Percentiles rank a stretch among this genome's conserved stretches.
These are phyloP conservation scores for Aspergillus texensis DNA, from an alignment of 2,329 filamentous ascomycete species.

Conservation along the genomic window DNA sequence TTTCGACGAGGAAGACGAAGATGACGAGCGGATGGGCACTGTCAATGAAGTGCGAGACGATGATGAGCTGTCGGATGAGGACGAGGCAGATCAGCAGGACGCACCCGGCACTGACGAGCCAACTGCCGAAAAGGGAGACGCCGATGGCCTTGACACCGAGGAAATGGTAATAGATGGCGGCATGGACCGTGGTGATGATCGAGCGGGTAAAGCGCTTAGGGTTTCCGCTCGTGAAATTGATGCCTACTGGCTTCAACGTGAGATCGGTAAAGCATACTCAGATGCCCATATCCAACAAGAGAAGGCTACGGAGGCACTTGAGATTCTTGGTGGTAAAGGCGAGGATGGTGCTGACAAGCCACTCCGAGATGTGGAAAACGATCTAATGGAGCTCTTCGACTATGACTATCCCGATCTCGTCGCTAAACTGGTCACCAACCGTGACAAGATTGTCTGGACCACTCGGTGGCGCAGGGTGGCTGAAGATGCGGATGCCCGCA, in stretches of 20 bases:
- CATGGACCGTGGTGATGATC: conserved; percentile 45
- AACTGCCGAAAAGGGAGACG: conserved; percentile 37
- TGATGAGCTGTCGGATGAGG: conserved; percentile 76
- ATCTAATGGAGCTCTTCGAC: conserved; percentile 97
- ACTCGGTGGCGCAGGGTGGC: conserved; percentile 83
- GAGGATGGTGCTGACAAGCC: conserved; percentile 78
- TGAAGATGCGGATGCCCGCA: conserved; percentile 71
- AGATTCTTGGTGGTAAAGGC: conserved; percentile 76
- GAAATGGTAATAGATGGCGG: conserved; percentile 83
- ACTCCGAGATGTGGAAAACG: conserved; percentile 93
- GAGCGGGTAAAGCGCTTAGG: conserved; percentile 53
- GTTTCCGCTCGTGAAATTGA: conserved; percentile 89
- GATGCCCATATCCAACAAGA: conserved; percentile 93
- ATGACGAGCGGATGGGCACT: conserved; percentile 76
- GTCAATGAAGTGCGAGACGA: conserved; percentile 84
- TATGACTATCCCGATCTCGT: conserved; percentile 95
- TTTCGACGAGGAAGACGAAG: conserved; percentile 89
- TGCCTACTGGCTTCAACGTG: conserved; percentile 93
- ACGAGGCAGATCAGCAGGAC: conserved; percentile 69
- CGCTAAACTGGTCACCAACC: conserved; percentile 85
- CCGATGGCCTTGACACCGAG: conserved; percentile 58
- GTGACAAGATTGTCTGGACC: conserved; percentile 94
- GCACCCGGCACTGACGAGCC: conserved; percentile 54
- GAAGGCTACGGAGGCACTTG: conserved; percentile 82
- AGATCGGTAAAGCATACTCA: conserved; percentile 83